Evolutionary conservation across 2,329 filamentous ascomycete species (phyloP), one percentile per base, ranked within the genome.

Genomic region (Aspergillus uvarum): DNA sequence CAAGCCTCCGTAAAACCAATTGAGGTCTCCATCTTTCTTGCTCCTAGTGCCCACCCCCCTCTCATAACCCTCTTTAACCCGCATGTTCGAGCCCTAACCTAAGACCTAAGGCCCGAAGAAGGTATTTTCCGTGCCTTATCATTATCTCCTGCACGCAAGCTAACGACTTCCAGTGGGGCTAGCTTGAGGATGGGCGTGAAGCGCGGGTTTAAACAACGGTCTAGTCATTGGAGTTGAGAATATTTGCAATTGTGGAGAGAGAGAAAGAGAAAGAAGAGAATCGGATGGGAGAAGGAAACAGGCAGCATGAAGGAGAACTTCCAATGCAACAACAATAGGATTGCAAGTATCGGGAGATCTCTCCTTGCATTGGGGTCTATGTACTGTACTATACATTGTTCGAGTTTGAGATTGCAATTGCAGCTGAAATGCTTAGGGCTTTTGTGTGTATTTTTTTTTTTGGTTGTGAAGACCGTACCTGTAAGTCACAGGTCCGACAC

Each of bases 1-100:
- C 14, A 44, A 66, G 59, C 63, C 56, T 56, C 61, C 64, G 60
- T 44, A 44, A 44, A 44, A 44, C 38, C 38, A 44, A 16, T 19
- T 16, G 38, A 44, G 38, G 38, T 64, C 56, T 58, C 58, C 52
- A 16, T 58, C 56, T 38, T 42, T 64, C 54, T 56, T 61, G 49
- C 56, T 53, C 57, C 54, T 57, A 35, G 32, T 35, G 32, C 54
- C 53, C 42, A 47, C 32, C 22, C 24, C 8, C 26, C 29, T 21
- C 35, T 19, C 38, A 21, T 19, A 29, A 51, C 38, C 38, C 38
- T 44, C 38, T 44, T 44, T n/a, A 44, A 44, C 38, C 38, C 38
- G 38, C 38, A 44, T 19, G 16, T 47, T 26, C 29, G 22, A 57
- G 51, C 48, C 55, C 55, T 51, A 57, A 51, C 48, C 55, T 51